These are phyloP conservation scores for Paramarasmius palmivorus DNA, from an alignment of 1,284 basidiomycete species.

Conservation along the genomic window DNA sequence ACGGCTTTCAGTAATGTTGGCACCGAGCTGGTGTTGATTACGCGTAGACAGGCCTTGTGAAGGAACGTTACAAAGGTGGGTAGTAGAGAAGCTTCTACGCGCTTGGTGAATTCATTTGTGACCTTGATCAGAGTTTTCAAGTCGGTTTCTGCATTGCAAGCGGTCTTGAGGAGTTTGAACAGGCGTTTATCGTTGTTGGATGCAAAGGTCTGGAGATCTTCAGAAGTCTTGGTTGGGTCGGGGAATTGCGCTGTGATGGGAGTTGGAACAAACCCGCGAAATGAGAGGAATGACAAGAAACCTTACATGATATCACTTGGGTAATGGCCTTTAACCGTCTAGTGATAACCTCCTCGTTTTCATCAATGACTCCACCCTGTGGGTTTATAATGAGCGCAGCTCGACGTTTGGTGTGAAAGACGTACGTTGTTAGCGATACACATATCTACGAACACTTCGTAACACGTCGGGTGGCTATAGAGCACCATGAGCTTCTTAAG, in stretches of 20 bases:
- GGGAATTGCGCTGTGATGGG: slow-evolving; percentile 50
- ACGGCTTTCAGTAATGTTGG: slow-evolving; percentile 76
- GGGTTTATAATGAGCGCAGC: neutral
- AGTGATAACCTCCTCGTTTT: slow-evolving; percentile 67
- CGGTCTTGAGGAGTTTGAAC: slow-evolving; percentile 82
- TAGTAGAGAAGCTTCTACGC: slow-evolving; percentile 66
- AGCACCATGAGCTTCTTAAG: neutral
- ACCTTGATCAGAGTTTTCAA: slow-evolving; percentile 82
- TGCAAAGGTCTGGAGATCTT: slow-evolving; percentile 85
- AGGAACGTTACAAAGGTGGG: slow-evolving; percentile 77
- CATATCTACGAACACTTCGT: slow-evolving; percentile 4
- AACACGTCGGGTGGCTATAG: slow-evolving; percentile 4
- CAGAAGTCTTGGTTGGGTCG: slow-evolving; percentile 73
- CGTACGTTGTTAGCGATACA: slow-evolving; percentile 11
- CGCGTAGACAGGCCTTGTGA: slow-evolving; percentile 69
- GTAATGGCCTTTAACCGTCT: slow-evolving; percentile 55
- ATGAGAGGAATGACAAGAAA: slow-evolving; percentile 9
- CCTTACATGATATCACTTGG: slow-evolving; percentile 61
- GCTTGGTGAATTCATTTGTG: slow-evolving; percentile 72
- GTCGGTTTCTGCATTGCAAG: slow-evolving; percentile 84
- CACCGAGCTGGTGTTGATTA: slow-evolving; percentile 86
- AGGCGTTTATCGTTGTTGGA: slow-evolving; percentile 84
- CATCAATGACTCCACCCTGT: slow-evolving; percentile 58
- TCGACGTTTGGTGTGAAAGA: slow-evolving; percentile 1
- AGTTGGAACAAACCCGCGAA: slow-evolving; percentile 11